These are phyloP conservation scores for Penicillium thymicola DNA, from an alignment of 2,329 filamentous ascomycete genomes.

Conservation along the genomic window DNA sequence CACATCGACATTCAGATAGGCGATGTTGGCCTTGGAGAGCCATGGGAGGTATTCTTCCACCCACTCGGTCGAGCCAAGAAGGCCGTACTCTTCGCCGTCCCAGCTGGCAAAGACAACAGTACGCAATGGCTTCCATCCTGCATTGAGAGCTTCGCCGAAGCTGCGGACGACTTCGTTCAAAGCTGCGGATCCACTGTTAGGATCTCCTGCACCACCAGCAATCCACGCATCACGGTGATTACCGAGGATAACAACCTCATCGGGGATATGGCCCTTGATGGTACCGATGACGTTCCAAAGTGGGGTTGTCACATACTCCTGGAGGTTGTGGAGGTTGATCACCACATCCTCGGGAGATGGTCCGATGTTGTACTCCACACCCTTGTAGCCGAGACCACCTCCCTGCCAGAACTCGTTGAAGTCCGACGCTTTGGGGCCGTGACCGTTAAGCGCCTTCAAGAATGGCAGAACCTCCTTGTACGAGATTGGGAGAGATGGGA, in stretches of 20 bases:
- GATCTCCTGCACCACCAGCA: constrained; percentile 76
- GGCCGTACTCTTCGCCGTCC: constrained; percentile 81
- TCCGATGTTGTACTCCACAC: constrained; percentile 80
- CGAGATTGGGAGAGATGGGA: constrained; percentile 88
- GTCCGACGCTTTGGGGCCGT: constrained; percentile 73
- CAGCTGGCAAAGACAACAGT: constrained; percentile 89
- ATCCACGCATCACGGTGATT: constrained; percentile 93
- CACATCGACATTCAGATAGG: constrained; percentile 83
- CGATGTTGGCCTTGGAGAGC: constrained; percentile 69
- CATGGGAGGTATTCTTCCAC: constrained; percentile 85
- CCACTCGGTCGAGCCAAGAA: constrained; percentile 88
- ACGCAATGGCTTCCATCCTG: constrained; percentile 78
- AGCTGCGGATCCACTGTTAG: constrained; percentile 76
- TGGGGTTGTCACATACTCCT: constrained; percentile 76
- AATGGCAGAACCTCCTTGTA: constrained; percentile 83
- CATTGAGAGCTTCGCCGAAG: constrained; percentile 67
- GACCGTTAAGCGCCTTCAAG: constrained; percentile 83
- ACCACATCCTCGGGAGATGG: constrained; percentile 70
- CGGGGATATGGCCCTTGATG: constrained; percentile 79
- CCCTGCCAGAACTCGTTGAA: constrained; percentile 72
- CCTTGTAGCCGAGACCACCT: constrained; percentile 72
- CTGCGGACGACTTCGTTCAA: constrained; percentile 75
- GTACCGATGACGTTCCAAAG: constrained; percentile 91
- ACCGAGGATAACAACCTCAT: constrained; percentile 86
- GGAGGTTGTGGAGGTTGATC: constrained; percentile 72